Percentiles rank a stretch among this genome's conserved stretches.
These are phyloP conservation scores for Pythium periplocum DNA, from an alignment of 352 stramenopile genomes.

Conservation along the genomic window DNA sequence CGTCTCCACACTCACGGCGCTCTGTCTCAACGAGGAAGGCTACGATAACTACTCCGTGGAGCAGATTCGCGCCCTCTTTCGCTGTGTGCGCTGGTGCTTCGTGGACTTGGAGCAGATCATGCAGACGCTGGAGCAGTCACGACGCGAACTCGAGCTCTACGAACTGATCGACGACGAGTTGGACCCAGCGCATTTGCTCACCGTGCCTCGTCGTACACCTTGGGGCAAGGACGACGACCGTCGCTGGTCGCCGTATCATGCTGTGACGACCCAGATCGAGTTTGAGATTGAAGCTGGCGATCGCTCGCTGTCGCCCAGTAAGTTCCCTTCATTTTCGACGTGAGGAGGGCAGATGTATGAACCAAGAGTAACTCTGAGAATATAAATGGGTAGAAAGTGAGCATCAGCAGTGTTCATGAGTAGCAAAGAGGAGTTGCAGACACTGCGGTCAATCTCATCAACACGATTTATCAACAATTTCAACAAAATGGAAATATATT, in stretches of 20 bases:
- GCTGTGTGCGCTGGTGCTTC: slow-evolving; percentile 65
- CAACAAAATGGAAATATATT: too few relatives aligned
- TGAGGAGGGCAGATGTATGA: too few relatives aligned
- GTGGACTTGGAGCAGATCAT: slow-evolving; percentile 56
- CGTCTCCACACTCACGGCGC: slow-evolving; percentile 28
- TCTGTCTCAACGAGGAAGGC: slow-evolving; percentile 22
- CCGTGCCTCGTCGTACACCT: slow-evolving; percentile 11
- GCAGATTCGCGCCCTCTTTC: slow-evolving; percentile 44
- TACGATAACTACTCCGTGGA: slow-evolving; percentile 17
- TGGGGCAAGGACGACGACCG: slow-evolving; percentile 6
- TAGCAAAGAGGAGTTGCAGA: too few relatives aligned
- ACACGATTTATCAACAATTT: too few relatives aligned
- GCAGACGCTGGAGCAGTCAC: slow-evolving; percentile 29
- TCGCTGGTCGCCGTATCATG: slow-evolving; percentile 18
- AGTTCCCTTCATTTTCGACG: slow-evolving; percentile 8
- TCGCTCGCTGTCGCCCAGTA: slow-evolving; percentile 22
- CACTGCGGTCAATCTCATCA: too few relatives aligned
- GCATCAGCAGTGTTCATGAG: too few relatives aligned
- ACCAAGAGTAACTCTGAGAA: too few relatives aligned
- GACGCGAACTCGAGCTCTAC: slow-evolving; percentile 46
- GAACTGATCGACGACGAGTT: slow-evolving; percentile 41
- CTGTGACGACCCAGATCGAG: slow-evolving; percentile 33
- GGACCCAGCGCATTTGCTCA: neutral
- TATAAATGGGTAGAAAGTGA: too few relatives aligned
- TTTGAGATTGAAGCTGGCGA: slow-evolving; percentile 65